Conservation (phyloP, 2,329 filamentous ascomycete genomes). For the Cladosporium sp. region DNA sequence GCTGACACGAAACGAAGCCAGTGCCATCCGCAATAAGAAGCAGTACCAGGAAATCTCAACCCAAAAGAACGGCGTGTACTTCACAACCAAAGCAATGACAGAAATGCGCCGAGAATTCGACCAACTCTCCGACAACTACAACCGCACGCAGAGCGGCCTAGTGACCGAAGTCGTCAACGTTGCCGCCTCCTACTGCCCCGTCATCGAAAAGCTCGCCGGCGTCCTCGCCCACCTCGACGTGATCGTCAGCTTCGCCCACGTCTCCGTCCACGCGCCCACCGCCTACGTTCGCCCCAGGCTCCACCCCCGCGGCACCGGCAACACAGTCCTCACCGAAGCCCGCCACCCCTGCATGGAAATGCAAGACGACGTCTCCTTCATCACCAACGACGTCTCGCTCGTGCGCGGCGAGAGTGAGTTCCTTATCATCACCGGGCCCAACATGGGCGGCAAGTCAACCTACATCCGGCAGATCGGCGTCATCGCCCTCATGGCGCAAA, state of each 20-base stretch:
- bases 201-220: conserved; percentile 80
- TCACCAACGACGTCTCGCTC: conserved; percentile 90
- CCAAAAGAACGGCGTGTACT: conserved; percentile 98
- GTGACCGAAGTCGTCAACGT: conserved; percentile 90
- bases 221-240: conserved; percentile 92
- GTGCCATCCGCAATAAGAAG: conserved; percentile 85
- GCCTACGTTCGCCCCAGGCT: conserved; percentile 89
- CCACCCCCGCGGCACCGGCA: conserved; percentile 78
- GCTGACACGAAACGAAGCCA: conserved; percentile 81
- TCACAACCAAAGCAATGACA: conserved; percentile 79
- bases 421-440: conserved; percentile 92
- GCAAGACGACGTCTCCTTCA: conserved; percentile 97
- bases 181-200: conserved; percentile 88
- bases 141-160: conserved; percentile 83
- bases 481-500: conserved; percentile 93
- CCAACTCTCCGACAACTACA: conserved; percentile 89
- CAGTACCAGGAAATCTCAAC: conserved; percentile 92
- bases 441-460: conserved; percentile 98
- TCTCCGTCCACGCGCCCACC: conserved; percentile 84
- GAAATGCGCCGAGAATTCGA: conserved; percentile 83
- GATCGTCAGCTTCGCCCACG: conserved; percentile 87
- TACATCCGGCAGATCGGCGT: conserved; percentile 97
- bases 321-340: conserved; percentile 85
- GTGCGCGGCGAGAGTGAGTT: conserved; percentile 76
- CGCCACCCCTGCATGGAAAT: conserved; percentile 97